A percentile compares a stretch with the other conserved stretches of the same genome.
These are phyloP conservation scores for Tetraselmis striata DNA, from an alignment of 139 green algal genomes.

Conservation along the genomic window DNA sequence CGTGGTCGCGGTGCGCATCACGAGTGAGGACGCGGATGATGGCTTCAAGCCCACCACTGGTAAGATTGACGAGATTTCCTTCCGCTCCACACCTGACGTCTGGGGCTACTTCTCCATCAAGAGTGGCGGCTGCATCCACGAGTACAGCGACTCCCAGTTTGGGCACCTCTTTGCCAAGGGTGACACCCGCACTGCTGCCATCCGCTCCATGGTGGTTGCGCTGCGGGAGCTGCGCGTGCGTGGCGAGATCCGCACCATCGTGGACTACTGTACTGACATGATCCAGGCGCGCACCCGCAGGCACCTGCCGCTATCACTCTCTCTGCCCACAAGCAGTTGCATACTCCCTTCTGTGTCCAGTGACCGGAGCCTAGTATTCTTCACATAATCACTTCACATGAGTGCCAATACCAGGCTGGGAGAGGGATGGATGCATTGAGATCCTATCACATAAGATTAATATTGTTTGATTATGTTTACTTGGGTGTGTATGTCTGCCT, in stretches of 20 bases:
- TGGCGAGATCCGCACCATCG: constrained; percentile 92
- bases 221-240: constrained; percentile 88
- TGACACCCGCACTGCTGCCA: constrained; percentile 65
- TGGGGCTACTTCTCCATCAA: constrained; percentile 98
- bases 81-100: constrained; percentile 67
- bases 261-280: constrained; percentile 78
- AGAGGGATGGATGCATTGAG: too few relatives aligned
- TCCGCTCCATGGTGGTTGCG: constrained; percentile 87
- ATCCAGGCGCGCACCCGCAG: constrained; percentile 61
- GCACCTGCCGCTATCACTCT: too few relatives aligned
- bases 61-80: constrained; percentile 85
- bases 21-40: constrained; percentile 87
- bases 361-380: too few relatives aligned
- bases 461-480: too few relatives aligned
- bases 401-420: too few relatives aligned
- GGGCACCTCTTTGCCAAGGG: constrained; percentile 95
- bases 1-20: constrained; percentile 87
- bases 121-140: constrained; percentile 86
- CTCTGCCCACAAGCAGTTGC: too few relatives aligned
- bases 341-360: too few relatives aligned
- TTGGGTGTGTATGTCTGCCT: too few relatives aligned
- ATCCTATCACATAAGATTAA: too few relatives aligned
- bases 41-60: constrained; percentile 97
- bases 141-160: constrained; percentile 96
- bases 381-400: too few relatives aligned